A percentile compares a stretch with the other conserved stretches of the same genome.
Evolutionary conservation across 2,329 filamentous ascomycete genomes (phyloP).

Genomic region (Penicillium sp.): DNA sequence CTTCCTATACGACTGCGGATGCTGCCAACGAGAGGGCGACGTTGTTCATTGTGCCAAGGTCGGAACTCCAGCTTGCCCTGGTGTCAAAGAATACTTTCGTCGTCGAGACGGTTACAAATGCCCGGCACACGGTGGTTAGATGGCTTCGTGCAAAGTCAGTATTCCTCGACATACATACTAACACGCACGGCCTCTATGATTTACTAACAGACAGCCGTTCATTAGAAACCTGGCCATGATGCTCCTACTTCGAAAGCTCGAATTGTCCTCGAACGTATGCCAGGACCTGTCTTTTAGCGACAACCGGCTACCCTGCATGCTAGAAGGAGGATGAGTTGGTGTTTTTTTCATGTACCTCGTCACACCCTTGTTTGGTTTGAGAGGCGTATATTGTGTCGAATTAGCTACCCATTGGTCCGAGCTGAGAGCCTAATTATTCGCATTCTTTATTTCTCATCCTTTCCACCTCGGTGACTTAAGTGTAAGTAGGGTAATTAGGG

Average conservation of each 20-base stretch:
- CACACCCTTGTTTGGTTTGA: background rate
- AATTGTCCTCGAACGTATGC: background rate
- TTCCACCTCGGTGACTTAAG: background rate
- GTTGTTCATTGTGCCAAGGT: constrained; percentile 39
- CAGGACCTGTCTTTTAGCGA: background rate
- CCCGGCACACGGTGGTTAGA: constrained; percentile 28
- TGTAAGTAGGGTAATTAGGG: background rate
- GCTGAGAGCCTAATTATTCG: background rate
- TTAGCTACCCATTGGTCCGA: background rate
- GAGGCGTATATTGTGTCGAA: background rate
- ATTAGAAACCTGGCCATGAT: background rate
- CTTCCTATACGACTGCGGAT: constrained; percentile 42
- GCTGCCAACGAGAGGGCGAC: constrained; percentile 36
- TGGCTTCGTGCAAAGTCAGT: constrained; percentile 7
- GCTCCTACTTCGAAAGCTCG: background rate
- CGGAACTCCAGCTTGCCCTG: constrained; percentile 33
- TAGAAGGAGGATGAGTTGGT: background rate
- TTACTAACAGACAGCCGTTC: no score
- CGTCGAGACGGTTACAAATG: constrained; percentile 38
- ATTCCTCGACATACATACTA: no score
- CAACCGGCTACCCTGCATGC: background rate
- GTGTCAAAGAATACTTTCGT: constrained; percentile 36
- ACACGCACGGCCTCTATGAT: no score
- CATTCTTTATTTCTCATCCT: background rate
- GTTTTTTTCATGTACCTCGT: background rate